Base-by-base conservation (phyloP, 2,329 filamentous ascomycete species). In the Arthrobotrys megalospora region DNA sequence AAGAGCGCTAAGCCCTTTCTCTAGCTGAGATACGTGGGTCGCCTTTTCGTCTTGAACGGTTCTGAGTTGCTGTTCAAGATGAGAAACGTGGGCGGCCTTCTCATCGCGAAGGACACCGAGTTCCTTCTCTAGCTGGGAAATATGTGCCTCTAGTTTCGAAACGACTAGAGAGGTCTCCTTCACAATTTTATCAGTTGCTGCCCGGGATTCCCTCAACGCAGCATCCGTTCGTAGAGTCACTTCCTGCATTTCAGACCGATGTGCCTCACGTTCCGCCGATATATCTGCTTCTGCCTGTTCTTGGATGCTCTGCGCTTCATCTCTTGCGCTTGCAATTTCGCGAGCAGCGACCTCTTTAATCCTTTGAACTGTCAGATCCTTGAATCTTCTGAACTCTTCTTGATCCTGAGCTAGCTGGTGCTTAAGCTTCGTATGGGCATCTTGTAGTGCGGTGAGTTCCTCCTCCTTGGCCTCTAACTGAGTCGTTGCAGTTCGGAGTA, bases 401-500 rank as follows among this genome's bases (percentile, higher is more conserved):
- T 82, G 80, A 10, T 79, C 79, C 53, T 81, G 80, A 16, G 80
- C 64, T 45, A 88, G 83, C 80, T 87, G 88, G 66, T 89, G 87
- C 73, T 88, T 87, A 7, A 89, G 81, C 19, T 85, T 85, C 52
- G 90, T 83, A 28, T 89, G 83, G 41, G 90, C 87, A 8, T 86
- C 85, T 81, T 90, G 88, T 34, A 89, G 83, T 50, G 88, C 88
- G 76, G 90, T 86, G 34, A 91, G 85, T 0, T 86, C 86, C 79
- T 89, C 86, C 21, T 90, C 90, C 80, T 91, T 93, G 76, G 95
- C 91, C 76, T 92, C 90, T 0, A 97, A 84, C 83, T 97, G 91
- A 3, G 88, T 87, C 62, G 93, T 90, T 36, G 99, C 86, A 0
- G 92, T 91, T 83, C 99, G 96, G 2, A 99, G 92, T 43, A 98